Evolutionary conservation across 352 stramenopile genomes (phyloP).

Genomic region (Salisapilia sapeloensis): DNA sequence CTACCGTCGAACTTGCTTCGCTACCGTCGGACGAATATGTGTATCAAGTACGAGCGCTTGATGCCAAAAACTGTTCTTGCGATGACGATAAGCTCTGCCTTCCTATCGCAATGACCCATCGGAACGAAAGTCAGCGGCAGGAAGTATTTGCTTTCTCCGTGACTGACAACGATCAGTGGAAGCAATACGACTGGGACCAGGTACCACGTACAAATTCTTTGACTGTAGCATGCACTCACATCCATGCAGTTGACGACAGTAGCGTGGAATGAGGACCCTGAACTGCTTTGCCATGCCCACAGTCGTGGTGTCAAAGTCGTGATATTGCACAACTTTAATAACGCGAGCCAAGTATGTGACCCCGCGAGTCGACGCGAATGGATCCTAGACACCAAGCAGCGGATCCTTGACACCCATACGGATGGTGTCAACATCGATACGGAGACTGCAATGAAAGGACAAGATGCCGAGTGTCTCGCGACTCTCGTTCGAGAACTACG

Average conservation of each 20-base stretch:
- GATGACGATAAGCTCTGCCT: no score
- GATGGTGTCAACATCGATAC: constrained; percentile 78
- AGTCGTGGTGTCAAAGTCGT: constrained; percentile 60
- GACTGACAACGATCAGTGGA: constrained; percentile 37
- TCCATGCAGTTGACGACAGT: constrained; percentile 43
- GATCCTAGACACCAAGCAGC: constrained; percentile 37
- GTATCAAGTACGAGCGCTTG: no score
- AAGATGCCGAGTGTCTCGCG: constrained; percentile 21
- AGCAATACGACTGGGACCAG: constrained; percentile 61
- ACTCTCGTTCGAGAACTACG: constrained; percentile 48
- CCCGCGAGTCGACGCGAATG: constrained; percentile 20
- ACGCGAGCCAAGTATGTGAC: constrained; percentile 39
- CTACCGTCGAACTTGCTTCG: no score
- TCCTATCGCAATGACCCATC: no score
- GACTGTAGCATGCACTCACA: not conserved
- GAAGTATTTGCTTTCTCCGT: constrained; percentile 74
- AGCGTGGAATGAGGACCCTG: constrained; percentile 71
- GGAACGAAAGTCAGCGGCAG: no score
- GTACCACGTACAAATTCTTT: constrained; percentile 3
- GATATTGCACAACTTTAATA: constrained; percentile 70
- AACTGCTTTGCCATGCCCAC: constrained; percentile 66
- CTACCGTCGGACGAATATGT: no score
- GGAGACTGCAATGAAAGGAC: constrained; percentile 39
- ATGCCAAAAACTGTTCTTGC: no score
- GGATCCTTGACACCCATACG: constrained; percentile 45